Evolutionary conservation across 2,329 filamentous ascomycete genomes (phyloP), one percentile per base, ranked within the genome.

Genomic region (Hypoxylon sp.): DNA sequence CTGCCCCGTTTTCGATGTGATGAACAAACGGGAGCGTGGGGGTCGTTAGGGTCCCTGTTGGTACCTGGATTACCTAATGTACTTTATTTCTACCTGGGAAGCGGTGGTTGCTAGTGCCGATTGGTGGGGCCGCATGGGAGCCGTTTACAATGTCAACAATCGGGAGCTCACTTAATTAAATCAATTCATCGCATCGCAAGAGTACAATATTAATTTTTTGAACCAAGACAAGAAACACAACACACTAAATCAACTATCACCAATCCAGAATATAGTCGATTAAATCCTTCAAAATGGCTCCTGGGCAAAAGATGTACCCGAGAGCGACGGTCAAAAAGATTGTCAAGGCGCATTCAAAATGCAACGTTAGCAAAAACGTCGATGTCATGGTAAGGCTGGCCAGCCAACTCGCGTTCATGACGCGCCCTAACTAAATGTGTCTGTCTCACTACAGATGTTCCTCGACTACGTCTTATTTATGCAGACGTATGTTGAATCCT

Each of bases 241-340:
- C n/a, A n/a, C n/a, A n/a, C n/a, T n/a, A n/a, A n/a, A n/a, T n/a
- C n/a, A n/a, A n/a, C n/a, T n/a, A n/a, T n/a, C n/a, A n/a, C n/a
- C n/a, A n/a, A n/a, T n/a, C n/a, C n/a, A n/a, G n/a, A n/a, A n/a
- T n/a, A n/a, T n/a, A n/a, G n/a, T n/a, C n/a, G n/a, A n/a, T n/a
- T n/a, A n/a, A n/a, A n/a, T n/a, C n/a, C n/a, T 16, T 16, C 48
- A 62, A 40, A 7, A 87, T 86, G 80, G 83, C 81, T 41, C 75
- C 81, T 8, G 78, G 83, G 15, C 86, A 87, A 66, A 93, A 91
- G 63, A 78, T 90, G 9, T 96, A 96, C 66, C 91, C 91, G 7
- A 86, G 91, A 57, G 86, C 84, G 12, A 94, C 90, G 0, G 79
- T 96, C 63, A 94, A 91, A 72, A 92, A 91, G 71, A 93, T 95